Evolutionary conservation across 768 basidiomycete species (phyloP), one percentile per base, ranked within the genome.

Genomic region (Phlebiopsis gigantea): DNA sequence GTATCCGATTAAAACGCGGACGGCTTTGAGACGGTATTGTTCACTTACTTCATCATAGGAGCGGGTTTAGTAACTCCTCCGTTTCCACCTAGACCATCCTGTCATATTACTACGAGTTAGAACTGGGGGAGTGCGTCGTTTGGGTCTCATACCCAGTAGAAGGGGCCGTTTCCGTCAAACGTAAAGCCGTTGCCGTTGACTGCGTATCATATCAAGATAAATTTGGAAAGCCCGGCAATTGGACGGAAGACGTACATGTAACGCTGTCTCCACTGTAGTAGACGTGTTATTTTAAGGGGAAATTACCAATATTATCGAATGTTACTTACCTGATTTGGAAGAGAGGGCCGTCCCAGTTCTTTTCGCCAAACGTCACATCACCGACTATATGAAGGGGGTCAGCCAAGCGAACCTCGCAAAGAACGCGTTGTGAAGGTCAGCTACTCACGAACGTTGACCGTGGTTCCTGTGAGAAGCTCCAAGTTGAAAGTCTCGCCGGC

Each of bases 401-500:
- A 19, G 28, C 26, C 28, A 28, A 8, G 4, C 25, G 10, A 10
- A 29, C 24, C 31, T 43, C 22, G 21, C 1, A 2, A 5, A 21
- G 10, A 47, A n/a, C n/a, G n/a, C n/a, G n/a, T n/a, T n/a, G n/a
- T 28, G 22, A 5, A 39, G 39, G 17, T 24, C 21, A 19, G 9
- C 6, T 17, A 70, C 80, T 64, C 61, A 84, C 83, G 67, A 68
- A 87, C 67, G 46, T 79, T 84, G 57, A 87, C 85, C 2, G 75
- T 82, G 1, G 82, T 78, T 3, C 79, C 79, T 22, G 67, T 61
- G 41, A 71, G 56, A 29, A 86, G 71, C n/a, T 66, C 60, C 28
- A 87, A 73, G 17, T 69, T 72, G 63, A 86, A 74, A 0, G 73
- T 76, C 67, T 78, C 50, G 12, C 81, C 82, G 30, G 74, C 78